Base-by-base conservation (phyloP, 2,329 filamentous ascomycete species). In the Exserohilum rostratum region DNA sequence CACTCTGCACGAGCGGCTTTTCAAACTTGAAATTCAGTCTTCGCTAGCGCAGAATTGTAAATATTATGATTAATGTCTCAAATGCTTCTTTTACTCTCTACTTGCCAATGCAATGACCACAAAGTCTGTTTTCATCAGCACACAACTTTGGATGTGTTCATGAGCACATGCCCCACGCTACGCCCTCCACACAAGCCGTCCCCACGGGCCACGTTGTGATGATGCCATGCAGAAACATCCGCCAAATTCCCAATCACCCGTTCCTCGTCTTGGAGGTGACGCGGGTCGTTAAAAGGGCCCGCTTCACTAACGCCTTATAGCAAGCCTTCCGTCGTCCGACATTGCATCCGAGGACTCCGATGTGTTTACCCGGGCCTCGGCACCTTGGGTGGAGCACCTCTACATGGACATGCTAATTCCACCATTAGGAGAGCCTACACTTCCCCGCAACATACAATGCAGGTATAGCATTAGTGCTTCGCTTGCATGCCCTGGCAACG, bases 391-490 rank as follows among this genome's bases (percentile, higher is more conserved):
- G 46, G 44, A 38, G 35, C 52, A 47, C 50, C 22, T 49, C 33
- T 45, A 42, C 39, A 45, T 45, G 52, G 50, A 35, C 25, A 45
- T 47, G 33, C 30, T 40, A 55, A 55, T 58, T 55, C 55, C 55
- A 58, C 55, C 55, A 58, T 58, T 58, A 22, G 43, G 52, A 50
- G 18, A 20, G 18, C 22, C 35, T 47, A 13, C 39, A 30, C 29
- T 44, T 47, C 55, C 54, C 55, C 52, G 44, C 55, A 25, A 25
- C 22, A 7, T 25, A 25, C 22, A 7, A 25, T 25, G 22, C 22
- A 25, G 22, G 22, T 25, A 7, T 33, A n/a, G 31, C 30, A 44
- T 53, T 61, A 65, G 65, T 49, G 50, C 49, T 34, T 53, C 57
- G 46, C 49, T 50, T 43, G 55, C 48, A 58, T 60, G 57, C 50